Evolutionary conservation across 2,329 filamentous ascomycete species (phyloP).

Genomic region (Fusarium goolgardi): DNA sequence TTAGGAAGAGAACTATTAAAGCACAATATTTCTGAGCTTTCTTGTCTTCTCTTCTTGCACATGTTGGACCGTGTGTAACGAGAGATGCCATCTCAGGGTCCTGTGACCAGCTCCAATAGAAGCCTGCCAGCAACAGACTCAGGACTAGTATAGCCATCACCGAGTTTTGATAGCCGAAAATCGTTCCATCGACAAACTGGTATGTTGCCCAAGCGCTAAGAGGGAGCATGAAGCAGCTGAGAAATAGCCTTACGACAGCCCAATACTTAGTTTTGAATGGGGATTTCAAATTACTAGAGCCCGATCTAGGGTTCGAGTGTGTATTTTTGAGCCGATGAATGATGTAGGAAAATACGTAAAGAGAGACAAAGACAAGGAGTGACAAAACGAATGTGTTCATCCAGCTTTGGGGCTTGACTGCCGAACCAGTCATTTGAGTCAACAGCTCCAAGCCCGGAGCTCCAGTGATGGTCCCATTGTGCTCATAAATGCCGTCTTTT

Average conservation of each 20-base stretch:
- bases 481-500: constrained; percentile 70
- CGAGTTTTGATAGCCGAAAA: constrained; percentile 40
- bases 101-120: constrained; percentile 45
- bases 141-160: constrained; percentile 52
- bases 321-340: neutral
- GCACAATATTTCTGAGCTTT: neutral
- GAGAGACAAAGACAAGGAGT: constrained; percentile 66
- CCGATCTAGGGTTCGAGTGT: accelerated
- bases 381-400: constrained; percentile 75
- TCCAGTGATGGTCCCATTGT: constrained; percentile 70
- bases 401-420: constrained; percentile 73
- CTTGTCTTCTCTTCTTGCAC: too few relatives aligned
- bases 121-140: constrained; percentile 38
- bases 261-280: constrained; percentile 57
- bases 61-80: neutral
- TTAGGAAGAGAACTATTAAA: constrained; percentile 25
- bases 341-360: constrained; percentile 67
- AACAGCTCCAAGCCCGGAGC: constrained; percentile 70
- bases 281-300: accelerated
- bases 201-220: constrained; percentile 78
- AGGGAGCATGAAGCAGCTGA: constrained; percentile 81
- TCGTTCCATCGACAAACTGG: constrained; percentile 61
- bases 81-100: constrained; percentile 15
- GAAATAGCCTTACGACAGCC: constrained; percentile 73
- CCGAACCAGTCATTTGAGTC: constrained; percentile 75